These are phyloP conservation scores for Rhododendron williamsianum DNA, from an alignment of 148 eudicot genomes.

Conservation along the genomic window DNA sequence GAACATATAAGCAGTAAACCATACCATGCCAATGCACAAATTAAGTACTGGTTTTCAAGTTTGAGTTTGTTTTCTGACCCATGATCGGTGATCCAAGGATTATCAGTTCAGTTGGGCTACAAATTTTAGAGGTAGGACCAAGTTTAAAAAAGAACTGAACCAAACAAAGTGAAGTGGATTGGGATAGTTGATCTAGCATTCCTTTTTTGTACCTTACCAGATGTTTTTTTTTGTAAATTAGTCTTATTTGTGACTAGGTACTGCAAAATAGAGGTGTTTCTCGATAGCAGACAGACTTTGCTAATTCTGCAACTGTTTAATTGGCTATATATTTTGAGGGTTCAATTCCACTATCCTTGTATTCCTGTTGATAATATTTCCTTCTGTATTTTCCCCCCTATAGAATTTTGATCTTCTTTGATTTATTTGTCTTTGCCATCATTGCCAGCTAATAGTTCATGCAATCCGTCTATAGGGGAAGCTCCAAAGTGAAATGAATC, in stretches of 20 bases:
- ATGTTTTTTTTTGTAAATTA: not conserved
- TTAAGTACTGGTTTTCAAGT: not conserved
- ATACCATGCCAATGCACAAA: not conserved
- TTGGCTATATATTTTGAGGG: not conserved
- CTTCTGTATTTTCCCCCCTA: not conserved
- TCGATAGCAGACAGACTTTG: not conserved
- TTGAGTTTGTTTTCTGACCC: not conserved
- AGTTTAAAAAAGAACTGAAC: not conserved
- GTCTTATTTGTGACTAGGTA: not conserved
- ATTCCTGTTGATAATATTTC: not conserved
- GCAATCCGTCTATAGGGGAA: slow-evolving; percentile 39
- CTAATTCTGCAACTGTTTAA: not conserved
- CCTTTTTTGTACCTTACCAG: not conserved
- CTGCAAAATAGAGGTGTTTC: not conserved
- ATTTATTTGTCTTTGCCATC: not conserved
- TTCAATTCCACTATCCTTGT: not conserved
- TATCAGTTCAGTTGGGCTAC: not conserved
- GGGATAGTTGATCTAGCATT: not conserved
- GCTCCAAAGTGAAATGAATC: slow-evolving; percentile 58
- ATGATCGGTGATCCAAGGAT: not conserved
- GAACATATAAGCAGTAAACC: not conserved
- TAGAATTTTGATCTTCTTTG: not conserved
- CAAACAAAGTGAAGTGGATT: not conserved
- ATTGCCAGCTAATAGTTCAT: not conserved
- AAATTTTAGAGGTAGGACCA: not conserved